Evolutionary conservation across 192 early-diverging fungal genomes (phyloP).

Genomic region (Phycomyces blakesleeanus): DNA sequence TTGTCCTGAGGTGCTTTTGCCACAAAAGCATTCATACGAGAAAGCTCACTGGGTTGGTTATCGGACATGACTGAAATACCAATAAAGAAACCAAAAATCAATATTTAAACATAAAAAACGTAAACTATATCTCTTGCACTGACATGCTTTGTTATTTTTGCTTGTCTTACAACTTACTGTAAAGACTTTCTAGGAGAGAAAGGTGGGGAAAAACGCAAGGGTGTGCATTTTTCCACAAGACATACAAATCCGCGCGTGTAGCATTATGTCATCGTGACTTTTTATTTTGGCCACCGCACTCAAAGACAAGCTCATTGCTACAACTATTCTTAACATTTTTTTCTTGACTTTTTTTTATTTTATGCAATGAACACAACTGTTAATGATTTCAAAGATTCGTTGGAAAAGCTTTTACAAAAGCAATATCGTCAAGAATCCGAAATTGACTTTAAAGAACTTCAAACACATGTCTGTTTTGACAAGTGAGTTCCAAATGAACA

Average conservation of each 20-base stretch:
- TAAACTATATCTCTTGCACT: no score
- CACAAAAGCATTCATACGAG: constrained; percentile 32
- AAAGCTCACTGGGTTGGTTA: constrained; percentile 13
- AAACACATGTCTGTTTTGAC: no score
- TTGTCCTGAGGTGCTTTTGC: constrained; percentile 24
- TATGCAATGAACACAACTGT: no score
- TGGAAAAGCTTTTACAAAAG: no score
- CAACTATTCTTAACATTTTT: background rate
- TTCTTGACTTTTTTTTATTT: no score
- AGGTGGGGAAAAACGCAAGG: background rate
- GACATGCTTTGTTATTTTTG: no score
- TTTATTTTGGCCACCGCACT: background rate
- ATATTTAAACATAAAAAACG: no score
- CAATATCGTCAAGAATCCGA: no score
- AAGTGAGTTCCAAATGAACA: no score
- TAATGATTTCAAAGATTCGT: no score
- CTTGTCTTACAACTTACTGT: background rate
- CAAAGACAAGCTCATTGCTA: background rate
- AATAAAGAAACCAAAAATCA: background rate
- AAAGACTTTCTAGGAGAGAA: background rate
- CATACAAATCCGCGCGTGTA: background rate
- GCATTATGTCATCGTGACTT: constrained; percentile 3
- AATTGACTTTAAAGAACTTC: no score
- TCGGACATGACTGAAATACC: background rate
- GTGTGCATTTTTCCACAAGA: background rate